Evolutionary conservation across 768 basidiomycete genomes (phyloP).

Genomic region (Butyriboletus loyo): DNA sequence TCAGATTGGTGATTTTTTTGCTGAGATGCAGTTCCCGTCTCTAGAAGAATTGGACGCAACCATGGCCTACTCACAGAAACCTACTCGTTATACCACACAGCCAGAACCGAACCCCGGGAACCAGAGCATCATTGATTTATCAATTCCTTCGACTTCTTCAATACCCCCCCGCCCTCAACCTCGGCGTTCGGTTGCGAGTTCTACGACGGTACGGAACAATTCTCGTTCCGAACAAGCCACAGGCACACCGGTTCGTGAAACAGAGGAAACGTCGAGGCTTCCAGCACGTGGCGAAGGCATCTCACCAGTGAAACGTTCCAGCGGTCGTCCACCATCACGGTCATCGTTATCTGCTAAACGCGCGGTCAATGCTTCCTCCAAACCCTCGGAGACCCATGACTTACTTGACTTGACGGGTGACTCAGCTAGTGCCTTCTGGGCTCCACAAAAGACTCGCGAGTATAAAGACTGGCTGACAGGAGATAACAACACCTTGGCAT

Average conservation of each 20-base stretch:
- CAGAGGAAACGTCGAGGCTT: constrained; percentile 9
- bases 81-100: constrained; percentile 15
- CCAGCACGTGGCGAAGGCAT: constrained; percentile 12
- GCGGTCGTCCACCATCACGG: constrained; percentile 29
- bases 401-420: constrained; percentile 18
- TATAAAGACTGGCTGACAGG: constrained; percentile 77
- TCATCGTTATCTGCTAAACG: constrained; percentile 52
- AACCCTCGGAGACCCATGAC: constrained; percentile 26
- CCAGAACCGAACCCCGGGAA: constrained; percentile 11
- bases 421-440: constrained; percentile 2
- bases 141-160: constrained; percentile 22
- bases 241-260: constrained; percentile 49
- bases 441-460: constrained; percentile 27
- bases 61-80: constrained; percentile 34
- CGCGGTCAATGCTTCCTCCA: constrained; percentile 46
- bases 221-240: constrained; percentile 57
- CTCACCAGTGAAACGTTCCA: constrained; percentile 15
- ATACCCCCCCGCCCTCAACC: constrained; percentile 21
- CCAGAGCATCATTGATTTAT: constrained; percentile 21
- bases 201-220: constrained; percentile 33
- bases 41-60: constrained; percentile 77
- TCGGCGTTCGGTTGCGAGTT: constrained; percentile 14
- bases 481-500: constrained; percentile 42
- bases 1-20: constrained; percentile 42
- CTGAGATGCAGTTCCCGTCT: constrained; percentile 81